phyloP scores from a whole-genome alignment of 352 stramenopile genomes.

The Stramenopiles sp. region DNA sequence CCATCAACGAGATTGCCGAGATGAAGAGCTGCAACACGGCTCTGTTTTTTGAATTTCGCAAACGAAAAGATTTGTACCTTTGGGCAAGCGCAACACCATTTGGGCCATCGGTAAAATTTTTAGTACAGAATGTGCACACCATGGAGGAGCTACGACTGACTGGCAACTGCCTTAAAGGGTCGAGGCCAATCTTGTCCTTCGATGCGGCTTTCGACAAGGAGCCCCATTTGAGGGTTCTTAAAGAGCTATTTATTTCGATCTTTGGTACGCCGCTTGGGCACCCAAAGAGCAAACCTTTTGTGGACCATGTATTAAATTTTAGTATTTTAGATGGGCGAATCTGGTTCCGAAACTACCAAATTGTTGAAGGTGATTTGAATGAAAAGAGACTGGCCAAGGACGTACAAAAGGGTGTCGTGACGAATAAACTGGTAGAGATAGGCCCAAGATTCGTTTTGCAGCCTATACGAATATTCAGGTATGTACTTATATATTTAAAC shows the following conservation, averaged over 20 bases:
- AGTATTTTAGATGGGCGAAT: constrained; percentile 75
- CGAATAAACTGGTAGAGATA: constrained; percentile 94
- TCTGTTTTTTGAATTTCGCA: constrained; percentile 87
- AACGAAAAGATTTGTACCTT: constrained; percentile 94
- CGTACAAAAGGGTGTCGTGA: constrained; percentile 65
- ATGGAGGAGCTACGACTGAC: constrained; percentile 99
- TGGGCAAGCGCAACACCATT: constrained; percentile 83
- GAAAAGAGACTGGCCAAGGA: constrained; percentile 36
- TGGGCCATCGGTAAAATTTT: constrained; percentile 88
- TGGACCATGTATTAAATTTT: constrained; percentile 95
- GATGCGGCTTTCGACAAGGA: constrained; percentile 68
- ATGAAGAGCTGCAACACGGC: constrained; percentile 92
- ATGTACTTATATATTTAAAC: no score
- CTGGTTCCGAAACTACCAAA: constrained; percentile 98
- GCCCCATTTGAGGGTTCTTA: constrained; percentile 81
- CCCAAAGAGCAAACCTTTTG: constrained; percentile 98
- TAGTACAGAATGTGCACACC: constrained; percentile 97
- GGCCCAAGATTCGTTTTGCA: constrained; percentile 94
- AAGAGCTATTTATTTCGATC: constrained; percentile 80
- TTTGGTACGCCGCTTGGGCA: constrained; percentile 89
- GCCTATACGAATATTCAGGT: constrained; percentile 95
- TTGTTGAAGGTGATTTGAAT: constrained; percentile 25
- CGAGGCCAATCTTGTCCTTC: constrained; percentile 89
- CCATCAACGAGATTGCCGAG: constrained; percentile 95
- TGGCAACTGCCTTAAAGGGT: constrained; percentile 91